Percentiles rank a stretch among this genome's conserved stretches.
Conservation (phyloP, 1,139 yeast genomes). For the Yamadazyma epiphylla region DNA sequence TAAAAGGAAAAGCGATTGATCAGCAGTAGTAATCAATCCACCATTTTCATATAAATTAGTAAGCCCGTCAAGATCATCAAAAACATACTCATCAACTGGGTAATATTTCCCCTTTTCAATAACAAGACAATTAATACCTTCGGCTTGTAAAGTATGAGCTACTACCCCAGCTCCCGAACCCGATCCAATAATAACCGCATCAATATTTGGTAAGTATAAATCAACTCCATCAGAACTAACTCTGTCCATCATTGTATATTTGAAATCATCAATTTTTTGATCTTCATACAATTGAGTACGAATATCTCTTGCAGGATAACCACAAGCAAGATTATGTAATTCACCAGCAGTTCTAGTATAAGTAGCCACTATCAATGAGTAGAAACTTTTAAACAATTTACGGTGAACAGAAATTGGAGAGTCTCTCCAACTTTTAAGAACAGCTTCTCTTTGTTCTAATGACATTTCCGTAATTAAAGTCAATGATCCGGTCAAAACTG, state of each 20-base stretch:
- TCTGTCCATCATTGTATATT: slow-evolving; percentile 29
- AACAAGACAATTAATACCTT: slow-evolving; percentile 45
- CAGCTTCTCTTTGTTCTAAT: slow-evolving; percentile 21
- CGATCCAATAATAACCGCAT: slow-evolving; percentile 52
- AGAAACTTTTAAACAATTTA: slow-evolving; percentile 24
- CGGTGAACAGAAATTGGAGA: slow-evolving; percentile 29
- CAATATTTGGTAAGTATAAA: slow-evolving; percentile 33
- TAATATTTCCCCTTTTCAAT: slow-evolving; percentile 53
- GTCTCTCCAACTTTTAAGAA: slow-evolving; percentile 36
- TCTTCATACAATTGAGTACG: slow-evolving; percentile 28
- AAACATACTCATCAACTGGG: slow-evolving; percentile 31
- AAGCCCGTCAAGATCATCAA: slow-evolving; percentile 38
- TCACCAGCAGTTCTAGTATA: slow-evolving; percentile 27
- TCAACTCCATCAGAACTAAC: slow-evolving; percentile 29
- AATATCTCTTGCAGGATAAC: slow-evolving; percentile 30
- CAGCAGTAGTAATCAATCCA: slow-evolving; percentile 31
- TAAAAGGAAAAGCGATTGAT: slow-evolving; percentile 37
- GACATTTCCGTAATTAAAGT: slow-evolving; percentile 38
- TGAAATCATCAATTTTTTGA: slow-evolving; percentile 22
- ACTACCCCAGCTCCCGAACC: slow-evolving; percentile 61
- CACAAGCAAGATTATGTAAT: slow-evolving; percentile 31
- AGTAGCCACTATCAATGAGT: slow-evolving; percentile 20
- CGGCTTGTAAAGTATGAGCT: slow-evolving; percentile 45
- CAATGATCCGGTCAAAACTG: slow-evolving; percentile 31
- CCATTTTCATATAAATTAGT: slow-evolving; percentile 36